Conservation (phyloP, 768 basidiomycete species). For the Panaeolus cyanescens region DNA sequence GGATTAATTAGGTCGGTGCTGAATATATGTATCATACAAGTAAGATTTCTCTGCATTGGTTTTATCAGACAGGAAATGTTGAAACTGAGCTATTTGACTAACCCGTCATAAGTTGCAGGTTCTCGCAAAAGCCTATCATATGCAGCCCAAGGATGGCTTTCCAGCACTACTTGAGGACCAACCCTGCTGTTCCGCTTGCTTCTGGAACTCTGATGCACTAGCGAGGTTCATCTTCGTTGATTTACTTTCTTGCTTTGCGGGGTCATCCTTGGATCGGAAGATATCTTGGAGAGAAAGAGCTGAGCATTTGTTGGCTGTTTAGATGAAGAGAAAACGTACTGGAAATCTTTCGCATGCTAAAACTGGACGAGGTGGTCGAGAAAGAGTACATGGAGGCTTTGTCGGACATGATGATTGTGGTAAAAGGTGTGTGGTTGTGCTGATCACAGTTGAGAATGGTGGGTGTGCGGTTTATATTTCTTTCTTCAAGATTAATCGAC, state of each 20-base stretch:
- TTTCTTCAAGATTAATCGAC: neutral
- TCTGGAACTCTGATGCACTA: conserved; percentile 15
- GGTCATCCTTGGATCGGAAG: neutral
- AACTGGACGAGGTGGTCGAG: neutral
- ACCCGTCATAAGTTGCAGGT: no score
- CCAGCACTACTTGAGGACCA: conserved; percentile 20
- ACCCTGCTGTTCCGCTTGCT: conserved; percentile 18
- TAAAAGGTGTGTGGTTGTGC: neutral
- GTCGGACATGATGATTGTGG: neutral
- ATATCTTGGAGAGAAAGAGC: neutral
- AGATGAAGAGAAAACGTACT: neutral
- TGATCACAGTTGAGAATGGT: neutral
- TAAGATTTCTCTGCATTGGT: no score
- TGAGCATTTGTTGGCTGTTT: neutral
- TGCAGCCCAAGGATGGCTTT: conserved; percentile 20
- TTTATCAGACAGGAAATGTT: no score
- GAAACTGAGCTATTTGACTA: no score
- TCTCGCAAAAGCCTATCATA: neutral
- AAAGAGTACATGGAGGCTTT: neutral
- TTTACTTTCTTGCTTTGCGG: neutral
- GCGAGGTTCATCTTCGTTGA: conserved; percentile 4
- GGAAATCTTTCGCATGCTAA: neutral
- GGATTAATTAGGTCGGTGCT: neutral
- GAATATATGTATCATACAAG: no score
- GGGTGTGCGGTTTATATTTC: neutral